phyloP scores from a whole-genome alignment of 257 asterid species.

The Solanum appendiculatum region DNA sequence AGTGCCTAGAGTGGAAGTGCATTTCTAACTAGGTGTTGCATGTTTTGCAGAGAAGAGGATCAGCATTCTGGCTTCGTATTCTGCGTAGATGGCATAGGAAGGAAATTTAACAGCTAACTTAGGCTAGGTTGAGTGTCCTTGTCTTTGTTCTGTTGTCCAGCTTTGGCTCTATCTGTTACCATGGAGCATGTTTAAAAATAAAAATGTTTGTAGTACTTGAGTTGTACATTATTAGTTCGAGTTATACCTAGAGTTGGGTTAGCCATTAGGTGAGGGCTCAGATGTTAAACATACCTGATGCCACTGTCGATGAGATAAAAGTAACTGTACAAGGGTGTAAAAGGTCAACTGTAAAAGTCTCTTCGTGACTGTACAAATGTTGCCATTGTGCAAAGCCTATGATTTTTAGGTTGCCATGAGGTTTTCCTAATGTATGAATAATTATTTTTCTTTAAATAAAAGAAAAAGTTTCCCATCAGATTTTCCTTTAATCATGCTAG shows the following conservation, averaged over 20 bases:
- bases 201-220: conserved; percentile 19
- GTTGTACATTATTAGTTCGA: conserved; percentile 45
- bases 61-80: conserved; percentile 32
- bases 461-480: background rate
- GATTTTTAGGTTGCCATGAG: background rate
- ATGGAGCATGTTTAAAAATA: conserved; percentile 19
- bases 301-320: conserved; percentile 25
- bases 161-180: conserved; percentile 14
- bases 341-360: background rate
- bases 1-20: background rate
- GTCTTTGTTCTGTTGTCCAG: background rate
- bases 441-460: background rate
- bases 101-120: conserved; percentile 55
- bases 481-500: background rate
- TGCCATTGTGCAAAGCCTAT: conserved; percentile 15
- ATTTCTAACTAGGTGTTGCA: background rate
- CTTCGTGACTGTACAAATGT: background rate
- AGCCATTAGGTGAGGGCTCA: conserved; percentile 14
- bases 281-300: conserved; percentile 26
- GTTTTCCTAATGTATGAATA: conserved; percentile 4
- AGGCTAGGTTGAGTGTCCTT: conserved; percentile 30
- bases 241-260: conserved; percentile 31
- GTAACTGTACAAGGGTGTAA: conserved; percentile 23
- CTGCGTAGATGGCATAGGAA: conserved; percentile 16
- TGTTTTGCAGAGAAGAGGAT: conserved; percentile 70